Conservation (phyloP, 2,329 filamentous ascomycete genomes). For the Fusarium xylarioides region DNA sequence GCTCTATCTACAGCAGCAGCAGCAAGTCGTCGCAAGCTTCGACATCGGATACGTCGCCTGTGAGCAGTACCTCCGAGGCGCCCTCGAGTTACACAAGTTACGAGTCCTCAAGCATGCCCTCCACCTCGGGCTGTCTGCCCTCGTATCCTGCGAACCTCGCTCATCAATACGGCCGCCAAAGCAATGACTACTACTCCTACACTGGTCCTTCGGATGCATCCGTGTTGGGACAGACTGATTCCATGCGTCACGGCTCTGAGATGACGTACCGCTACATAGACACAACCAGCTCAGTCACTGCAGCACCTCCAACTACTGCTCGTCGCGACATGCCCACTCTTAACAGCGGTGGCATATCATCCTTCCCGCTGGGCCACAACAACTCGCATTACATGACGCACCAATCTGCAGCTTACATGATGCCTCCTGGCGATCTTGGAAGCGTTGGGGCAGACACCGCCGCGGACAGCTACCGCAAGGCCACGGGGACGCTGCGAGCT, state of each 20-base stretch:
- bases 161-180: constrained; percentile 28
- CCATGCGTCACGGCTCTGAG: constrained; percentile 29
- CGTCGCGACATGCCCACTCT: constrained; percentile 27
- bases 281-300: constrained; percentile 35
- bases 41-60: constrained; percentile 31
- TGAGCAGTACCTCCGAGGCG: constrained; percentile 34
- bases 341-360: constrained; percentile 2
- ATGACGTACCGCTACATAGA: constrained; percentile 47
- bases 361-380: constrained; percentile 21
- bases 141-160: constrained; percentile 29
- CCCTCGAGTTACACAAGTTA: constrained; percentile 39
- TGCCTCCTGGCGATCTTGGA: constrained; percentile 26
- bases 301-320: constrained; percentile 10
- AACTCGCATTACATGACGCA: constrained; percentile 20
- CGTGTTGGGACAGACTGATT: constrained; percentile 15
- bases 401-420: constrained; percentile 31
- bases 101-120: constrained; percentile 34
- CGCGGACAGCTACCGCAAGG: constrained; percentile 32
- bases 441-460: constrained; percentile 7
- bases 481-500: constrained; percentile 23
- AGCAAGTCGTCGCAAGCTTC: constrained; percentile 32
- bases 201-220: constrained; percentile 24
- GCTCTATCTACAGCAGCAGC: constrained; percentile 35
- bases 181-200: constrained; percentile 33
- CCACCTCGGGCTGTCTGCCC: constrained; percentile 24